Evolutionary conservation across 2,329 filamentous ascomycete species (phyloP), one percentile per base, ranked within the genome.

Genomic region (Aspergillus candidus): DNA sequence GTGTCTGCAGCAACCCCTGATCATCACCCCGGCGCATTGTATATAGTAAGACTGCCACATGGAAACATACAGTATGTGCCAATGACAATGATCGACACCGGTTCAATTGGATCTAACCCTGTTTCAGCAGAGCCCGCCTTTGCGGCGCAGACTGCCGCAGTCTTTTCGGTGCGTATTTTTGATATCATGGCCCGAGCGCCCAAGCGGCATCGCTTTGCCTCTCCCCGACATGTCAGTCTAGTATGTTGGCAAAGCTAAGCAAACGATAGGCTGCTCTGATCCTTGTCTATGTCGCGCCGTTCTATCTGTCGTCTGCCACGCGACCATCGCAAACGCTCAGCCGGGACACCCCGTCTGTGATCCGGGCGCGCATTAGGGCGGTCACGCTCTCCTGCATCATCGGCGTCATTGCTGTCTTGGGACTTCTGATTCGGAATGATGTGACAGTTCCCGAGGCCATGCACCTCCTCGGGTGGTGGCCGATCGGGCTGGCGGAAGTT

Each of bases 341-440:
- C 48, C 83, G 93, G 61, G 90, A 97, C 78, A 84, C 88, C 22
- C 88, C 90, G 8, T 84, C 85, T 10, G 88, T 94, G 40, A 97
- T 98, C 69, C 84, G 83, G 55, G 86, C 88, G 45, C 83, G 93
- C 55, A 84, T 95, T 57, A 78, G 84, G 44, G 85, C 84, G 41
- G 91, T 95, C 55, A 83, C 82, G 15, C 63, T 86, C 45, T 89
- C 88, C 35, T 93, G 87, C 61, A 61, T 82, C 41, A 58, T 82
- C 44, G 86, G 85, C 68, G 82, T 82, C 31, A 49, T 80, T 40
- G 66, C 78, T 46, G 90, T 88, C 3, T 73, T 86, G 53, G 71
- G 79, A 59, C 71, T 94, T 38, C 74, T 93, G 48, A 71, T 76
- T 31, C 68, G 72, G 48, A 74, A 75, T 41, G 62, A 75, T 51